Evolutionary conservation across 139 green algal genomes (phyloP), one percentile per base, ranked within the genome.

Genomic region (Coccomyxa sp.): DNA sequence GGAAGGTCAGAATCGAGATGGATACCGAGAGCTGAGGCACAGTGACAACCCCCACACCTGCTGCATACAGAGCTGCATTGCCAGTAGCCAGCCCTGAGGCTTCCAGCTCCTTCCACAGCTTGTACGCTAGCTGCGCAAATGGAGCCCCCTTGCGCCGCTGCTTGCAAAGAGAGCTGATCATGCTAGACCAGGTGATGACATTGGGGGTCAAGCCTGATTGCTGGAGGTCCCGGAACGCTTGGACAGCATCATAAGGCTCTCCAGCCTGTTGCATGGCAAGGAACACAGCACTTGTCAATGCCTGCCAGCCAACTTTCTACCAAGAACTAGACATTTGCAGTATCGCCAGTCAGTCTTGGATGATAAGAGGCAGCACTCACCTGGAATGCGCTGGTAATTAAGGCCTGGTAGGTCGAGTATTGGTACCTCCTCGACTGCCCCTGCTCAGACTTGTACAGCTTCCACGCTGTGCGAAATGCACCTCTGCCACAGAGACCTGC

Each of bases 41-140:
- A 51, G 38, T 51, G 38, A 32, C 23, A 58, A 32, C 0, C 10
- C 51, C 12, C n/a, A 59, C 82, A 94, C 88, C 90, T 51, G 83
- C 82, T 23, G 86, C 79, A 77, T 87, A 90, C 3, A 91, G 90
- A 32, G 81, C 82, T 9, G 79, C 85, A 58, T 94, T 90, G 81
- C 93, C 80, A 31, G 78, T 38, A 11, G 25, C 28, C 63, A 78
- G 45, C 0, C 81, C 75, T 27, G 63, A 80, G 58, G 45, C 81
- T 51, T 83, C 63, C 81, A 96, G 83, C 83, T 92, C 85, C 28
- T 57, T 23, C 92, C 92, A 95, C 30, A 92, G 86, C 79, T 91
- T 67, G 45, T 92, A 90, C 0, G 87, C 90, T 28, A 88, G 68
- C 76, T 87, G 75, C 16, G 71, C 82, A 59, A 57, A 85, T 28